A percentile compares a stretch with the other conserved stretches of the same genome.
Conservation (phyloP, 2,329 filamentous ascomycete genomes). For the Penicillium sp. region DNA sequence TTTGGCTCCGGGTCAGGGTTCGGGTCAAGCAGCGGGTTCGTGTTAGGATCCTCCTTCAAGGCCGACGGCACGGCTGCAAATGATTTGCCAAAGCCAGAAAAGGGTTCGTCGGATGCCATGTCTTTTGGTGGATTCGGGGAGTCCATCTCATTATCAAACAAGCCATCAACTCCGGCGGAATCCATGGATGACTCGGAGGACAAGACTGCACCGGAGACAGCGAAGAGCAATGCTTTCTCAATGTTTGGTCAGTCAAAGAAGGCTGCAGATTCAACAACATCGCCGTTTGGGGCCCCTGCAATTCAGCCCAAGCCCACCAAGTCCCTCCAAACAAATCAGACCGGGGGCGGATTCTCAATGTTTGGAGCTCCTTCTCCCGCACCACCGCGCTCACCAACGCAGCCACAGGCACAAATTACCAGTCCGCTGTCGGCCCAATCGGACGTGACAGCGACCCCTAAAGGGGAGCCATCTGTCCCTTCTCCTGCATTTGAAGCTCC, state of each 20-base stretch:
- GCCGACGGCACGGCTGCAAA: constrained; percentile 36
- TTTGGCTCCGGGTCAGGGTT: constrained; percentile 20
- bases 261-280: constrained; percentile 20
- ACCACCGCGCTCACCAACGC: not conserved
- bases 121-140: constrained; percentile 39
- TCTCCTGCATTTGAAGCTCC: constrained; percentile 32
- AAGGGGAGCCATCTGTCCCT: constrained; percentile 28
- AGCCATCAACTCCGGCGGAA: constrained; percentile 29
- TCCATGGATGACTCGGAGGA: constrained; percentile 36
- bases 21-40: constrained; percentile 30
- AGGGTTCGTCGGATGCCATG: constrained; percentile 29
- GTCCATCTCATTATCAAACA: constrained; percentile 32
- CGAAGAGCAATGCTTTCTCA: constrained; percentile 23
- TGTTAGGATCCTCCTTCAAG: constrained; percentile 42
- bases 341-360: constrained; percentile 24
- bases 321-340: not conserved
- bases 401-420: constrained; percentile 19
- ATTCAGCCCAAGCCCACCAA: not conserved
- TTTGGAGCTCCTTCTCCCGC: constrained; percentile 21
- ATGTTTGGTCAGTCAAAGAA: constrained; percentile 25
- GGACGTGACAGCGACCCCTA: constrained; percentile 32
- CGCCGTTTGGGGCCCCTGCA: constrained; percentile 1
- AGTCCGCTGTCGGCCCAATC: constrained; percentile 29
- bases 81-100: constrained; percentile 37
- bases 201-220: constrained; percentile 14